Conservation (phyloP, 2,329 filamentous ascomycete species). For the Alternaria ventricosa region DNA sequence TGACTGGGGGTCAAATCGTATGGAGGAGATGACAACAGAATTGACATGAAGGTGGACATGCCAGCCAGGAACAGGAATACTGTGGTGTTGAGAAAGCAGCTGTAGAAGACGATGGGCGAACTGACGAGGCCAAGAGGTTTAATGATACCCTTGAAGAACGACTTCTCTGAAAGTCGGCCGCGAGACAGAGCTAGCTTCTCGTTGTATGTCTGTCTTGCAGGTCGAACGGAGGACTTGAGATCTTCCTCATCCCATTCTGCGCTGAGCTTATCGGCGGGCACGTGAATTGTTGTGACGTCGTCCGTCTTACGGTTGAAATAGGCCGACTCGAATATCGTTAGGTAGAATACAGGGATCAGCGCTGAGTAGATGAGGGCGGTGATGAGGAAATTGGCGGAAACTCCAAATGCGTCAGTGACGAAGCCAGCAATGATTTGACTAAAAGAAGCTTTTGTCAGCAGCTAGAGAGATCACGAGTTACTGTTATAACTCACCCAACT, state of each 20-base stretch:
- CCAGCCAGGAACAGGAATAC: slow-evolving; percentile 17
- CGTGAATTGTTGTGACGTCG: slow-evolving; percentile 1
- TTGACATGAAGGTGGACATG: slow-evolving; percentile 16
- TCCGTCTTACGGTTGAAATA: slow-evolving; percentile 14
- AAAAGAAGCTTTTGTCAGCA: neutral
- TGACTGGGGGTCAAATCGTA: slow-evolving; percentile 16
- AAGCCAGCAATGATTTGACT: slow-evolving; percentile 11
- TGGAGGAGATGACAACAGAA: slow-evolving; percentile 15
- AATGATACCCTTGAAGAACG: slow-evolving; percentile 17
- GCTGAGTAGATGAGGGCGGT: slow-evolving; percentile 12
- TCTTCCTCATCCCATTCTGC: slow-evolving; percentile 14
- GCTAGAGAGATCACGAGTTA: neutral
- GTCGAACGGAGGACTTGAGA: slow-evolving; percentile 4
- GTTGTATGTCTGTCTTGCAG: slow-evolving; percentile 4
- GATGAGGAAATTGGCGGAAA: slow-evolving; percentile 15
- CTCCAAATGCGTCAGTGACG: slow-evolving; percentile 16
- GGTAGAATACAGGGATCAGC: slow-evolving; percentile 13
- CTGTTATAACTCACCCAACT: slow-evolving; percentile 11
- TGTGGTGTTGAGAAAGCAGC: slow-evolving; percentile 16
- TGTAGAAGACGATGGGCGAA: slow-evolving; percentile 18
- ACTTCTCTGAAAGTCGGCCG: slow-evolving; percentile 13
- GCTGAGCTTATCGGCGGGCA: slow-evolving; percentile 6
- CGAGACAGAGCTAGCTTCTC: slow-evolving; percentile 10
- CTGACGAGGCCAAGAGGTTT: slow-evolving; percentile 17
- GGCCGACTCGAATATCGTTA: slow-evolving; percentile 17